Evolutionary conservation across 306 rosid genomes (phyloP).

Genomic region (Cucurbita ficifolia): DNA sequence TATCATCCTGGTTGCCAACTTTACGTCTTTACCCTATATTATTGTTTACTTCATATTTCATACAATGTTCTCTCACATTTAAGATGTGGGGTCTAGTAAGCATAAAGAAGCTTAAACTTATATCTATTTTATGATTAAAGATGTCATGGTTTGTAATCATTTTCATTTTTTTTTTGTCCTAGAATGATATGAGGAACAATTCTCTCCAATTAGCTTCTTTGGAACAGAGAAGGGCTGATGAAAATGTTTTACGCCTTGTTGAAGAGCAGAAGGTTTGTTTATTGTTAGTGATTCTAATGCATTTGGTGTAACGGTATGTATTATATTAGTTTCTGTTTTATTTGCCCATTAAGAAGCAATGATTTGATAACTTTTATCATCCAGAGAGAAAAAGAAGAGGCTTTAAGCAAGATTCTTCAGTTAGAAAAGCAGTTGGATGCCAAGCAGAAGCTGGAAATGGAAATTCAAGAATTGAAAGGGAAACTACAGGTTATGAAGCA

Average conservation of each 20-base stretch:
- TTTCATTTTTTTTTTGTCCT: constrained; percentile 4
- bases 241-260: constrained; percentile 63
- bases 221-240: constrained; percentile 76
- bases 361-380: background rate
- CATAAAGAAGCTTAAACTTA: background rate
- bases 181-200: constrained; percentile 71
- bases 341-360: background rate
- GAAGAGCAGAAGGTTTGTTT: constrained; percentile 73
- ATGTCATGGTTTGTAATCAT: constrained; percentile 5
- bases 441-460: constrained; percentile 88
- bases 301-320: background rate
- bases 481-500: constrained; percentile 88
- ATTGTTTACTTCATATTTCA: background rate
- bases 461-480: constrained; percentile 81
- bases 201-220: constrained; percentile 67
- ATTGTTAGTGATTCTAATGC: background rate
- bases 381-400: constrained; percentile 84
- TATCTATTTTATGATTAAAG: constrained; percentile 3
- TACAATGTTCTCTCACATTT: background rate
- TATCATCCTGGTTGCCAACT: background rate
- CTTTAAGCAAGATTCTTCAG: constrained; percentile 57
- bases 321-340: background rate
- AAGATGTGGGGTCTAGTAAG: background rate
- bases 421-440: constrained; percentile 81
- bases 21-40: background rate